Base-by-base conservation (phyloP, 345 rosid genomes). In the Eucalyptus cladocalyx region DNA sequence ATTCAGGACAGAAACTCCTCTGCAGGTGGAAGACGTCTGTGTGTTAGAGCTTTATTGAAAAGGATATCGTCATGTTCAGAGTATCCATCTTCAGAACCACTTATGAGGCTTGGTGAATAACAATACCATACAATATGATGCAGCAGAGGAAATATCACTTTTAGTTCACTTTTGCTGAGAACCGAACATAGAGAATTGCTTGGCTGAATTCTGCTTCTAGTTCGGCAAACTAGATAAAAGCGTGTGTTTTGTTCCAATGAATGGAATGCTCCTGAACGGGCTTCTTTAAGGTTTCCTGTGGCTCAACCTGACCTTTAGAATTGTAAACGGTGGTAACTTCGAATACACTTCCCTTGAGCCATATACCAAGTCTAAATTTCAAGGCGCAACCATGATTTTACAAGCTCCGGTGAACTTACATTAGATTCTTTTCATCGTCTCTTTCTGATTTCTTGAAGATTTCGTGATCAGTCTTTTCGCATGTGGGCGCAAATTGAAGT, bases 1-100 rank as follows among this genome's bases (percentile, higher is more conserved):
- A 45, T 0, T 13, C 11, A 45, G 11, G 11, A 45, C 11, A 45
- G 47, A 45, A 45, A 45, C 47, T 45, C 11, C 47, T 45, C 11
- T 3, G 11, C 3, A 0, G 47, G 47, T 45, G 47, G 47, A 45
- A 45, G 47, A 45, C 0, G 47, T 1, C 0, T 37, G 2, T 45
- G 48, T 49, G 17, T 49, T 49, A 6, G 2, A 49, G 51, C 51
- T 49, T 49, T 45, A 49, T 14, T 4, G 8, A 7, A 51, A 51
- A 1, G 54, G 54, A 51, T 49, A 1, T 49, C 16, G 16, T 45
- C 47, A 0, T 45, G 47, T 45, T 45, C 47, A 9, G 11, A 45
- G 47, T 0, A 45, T 45, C 4, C 47, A 45, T 45, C 47, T 45
- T 45, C 47, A 45, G 11, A 45, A 45, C 47, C 47, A 45, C 47